Evolutionary conservation across 768 basidiomycete genomes (phyloP), one percentile per base, ranked within the genome.

Genomic region (Mrakia frigida): DNA sequence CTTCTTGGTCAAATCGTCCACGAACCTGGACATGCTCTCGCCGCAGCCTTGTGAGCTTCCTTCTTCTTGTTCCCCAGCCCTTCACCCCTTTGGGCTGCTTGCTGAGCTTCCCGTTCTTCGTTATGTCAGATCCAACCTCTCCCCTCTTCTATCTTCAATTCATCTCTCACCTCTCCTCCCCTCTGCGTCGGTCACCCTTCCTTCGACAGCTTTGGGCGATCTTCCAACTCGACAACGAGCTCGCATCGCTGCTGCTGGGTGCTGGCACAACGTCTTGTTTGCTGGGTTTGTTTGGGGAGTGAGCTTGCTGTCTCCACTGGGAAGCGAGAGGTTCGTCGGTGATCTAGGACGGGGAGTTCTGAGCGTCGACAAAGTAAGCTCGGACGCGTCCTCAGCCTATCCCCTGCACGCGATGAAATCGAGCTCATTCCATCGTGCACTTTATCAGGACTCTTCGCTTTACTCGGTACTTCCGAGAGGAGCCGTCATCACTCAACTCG

Each of bases 21-120:
- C 39, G 77, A 78, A 37, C 77, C 77, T 60, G 77, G 71, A n/a
- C 77, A 78, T 53, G 53, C 73, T 5, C 18, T 78, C 28, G 52
- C 73, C 16, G 77, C 43, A 23, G 77, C 77, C 16, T 28, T 78
- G 77, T 77, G 16, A 60, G 73, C 52, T 28, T 52, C 61, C 6
- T 50, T n/a, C 6, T 33, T 63, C 41, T 28, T n/a, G 5, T 10
- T 31, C 16, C 14, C 18, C 46, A 37, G 14, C 52, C 6, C 28
- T 56, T 41, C 52, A n/a, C 28, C 33, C 25, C 10, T 18, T 46
- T 21, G 9, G 3, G 21, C n/a, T 23, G 16, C 6, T 50, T 14
- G 31, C 43, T 67, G 59, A 56, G 10, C 21, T 35, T 50, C 39
- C 4, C 1, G 2, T 4, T 6, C 18, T 63, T 7, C 10, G 21